Conservation (phyloP, 2,329 filamentous ascomycete genomes). For the Fusarium sp. region DNA sequence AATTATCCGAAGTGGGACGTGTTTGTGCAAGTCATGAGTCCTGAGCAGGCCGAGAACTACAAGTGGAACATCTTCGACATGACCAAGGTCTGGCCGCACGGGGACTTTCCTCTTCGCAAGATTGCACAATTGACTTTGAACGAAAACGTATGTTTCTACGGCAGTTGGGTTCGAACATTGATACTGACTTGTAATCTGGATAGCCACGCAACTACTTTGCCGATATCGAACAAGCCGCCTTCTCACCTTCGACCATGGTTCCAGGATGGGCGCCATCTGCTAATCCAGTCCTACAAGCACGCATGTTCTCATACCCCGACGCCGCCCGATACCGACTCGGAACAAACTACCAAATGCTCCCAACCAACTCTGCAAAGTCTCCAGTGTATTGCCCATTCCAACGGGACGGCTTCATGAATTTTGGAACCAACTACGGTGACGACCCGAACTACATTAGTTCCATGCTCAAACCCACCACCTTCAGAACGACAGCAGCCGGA, state of each 20-base stretch:
- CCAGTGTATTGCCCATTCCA: constrained; percentile 1
- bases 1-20: constrained; percentile 73
- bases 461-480: not conserved
- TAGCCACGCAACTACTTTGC: constrained; percentile 65
- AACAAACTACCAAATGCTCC: constrained; percentile 65
- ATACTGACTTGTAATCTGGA: not conserved
- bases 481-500: not conserved
- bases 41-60: constrained; percentile 71
- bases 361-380: not conserved
- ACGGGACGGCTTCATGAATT: constrained; percentile 14
- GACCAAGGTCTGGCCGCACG: constrained; percentile 79
- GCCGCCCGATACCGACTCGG: constrained; percentile 73
- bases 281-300: constrained; percentile 68
- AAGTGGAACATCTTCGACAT: constrained; percentile 77
- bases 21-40: constrained; percentile 73
- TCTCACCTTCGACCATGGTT: constrained; percentile 74
- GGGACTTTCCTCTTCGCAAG: constrained; percentile 69
- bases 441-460: constrained; percentile 11
- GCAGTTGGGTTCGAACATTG: not conserved
- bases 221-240: constrained; percentile 76
- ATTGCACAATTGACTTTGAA: constrained; percentile 77
- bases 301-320: constrained; percentile 72
- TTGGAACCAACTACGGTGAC: constrained; percentile 2
- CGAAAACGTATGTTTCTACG: constrained; percentile 61
- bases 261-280: constrained; percentile 72